Base-by-base conservation (phyloP, 805 yeast genomes). In the Metschnikowia dekortorum region DNA sequence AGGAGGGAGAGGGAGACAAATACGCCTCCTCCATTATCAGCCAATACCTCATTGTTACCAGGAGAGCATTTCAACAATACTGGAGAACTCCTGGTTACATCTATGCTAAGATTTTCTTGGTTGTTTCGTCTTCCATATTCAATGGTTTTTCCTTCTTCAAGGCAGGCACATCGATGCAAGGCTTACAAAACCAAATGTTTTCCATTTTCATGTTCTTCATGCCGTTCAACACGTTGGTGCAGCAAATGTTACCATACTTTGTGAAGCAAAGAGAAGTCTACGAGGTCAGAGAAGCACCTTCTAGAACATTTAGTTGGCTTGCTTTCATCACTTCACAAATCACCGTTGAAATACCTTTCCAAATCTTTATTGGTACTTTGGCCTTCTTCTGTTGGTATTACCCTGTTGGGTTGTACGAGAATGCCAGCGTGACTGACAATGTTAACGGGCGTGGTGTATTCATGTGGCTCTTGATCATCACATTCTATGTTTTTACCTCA, bases 111-210 rank as follows among this genome's bases (percentile, higher is more conserved):
- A 57, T 81, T 26, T 70, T 73, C 62, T 76, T 86, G 67, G 75
- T 81, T 53, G 67, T 77, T 4, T 61, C 77, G 10, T 69, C 86
- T 52, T 71, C 84, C 18, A 62, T 85, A 44, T 82, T 84, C 62
- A 78, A 83, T 54, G 95, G 96, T 39, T 87, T 87, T 65, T 78
- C 88, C 6, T 83, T 83, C 67, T 84, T 79, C 68, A 83, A 82
- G 53, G 86, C 89, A 34, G 79, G 64, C 49, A 75, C 75, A 8
- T 77, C 89, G 11, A 63, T 75, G 42, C 89, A 71, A 68, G 76
- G 75, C 36, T 63, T 73, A 60, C 96, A 89, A 66, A 87, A 88
- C 67, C 94, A 77, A 53, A 71, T 79, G 72, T 74, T 78, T 49
- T 67, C 81, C 31, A 68, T 76, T 41, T 79, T 79, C 64, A 76